These are phyloP conservation scores for Jatropha podagrica DNA, from an alignment of 441 rosid genomes.

Conservation along the genomic window DNA sequence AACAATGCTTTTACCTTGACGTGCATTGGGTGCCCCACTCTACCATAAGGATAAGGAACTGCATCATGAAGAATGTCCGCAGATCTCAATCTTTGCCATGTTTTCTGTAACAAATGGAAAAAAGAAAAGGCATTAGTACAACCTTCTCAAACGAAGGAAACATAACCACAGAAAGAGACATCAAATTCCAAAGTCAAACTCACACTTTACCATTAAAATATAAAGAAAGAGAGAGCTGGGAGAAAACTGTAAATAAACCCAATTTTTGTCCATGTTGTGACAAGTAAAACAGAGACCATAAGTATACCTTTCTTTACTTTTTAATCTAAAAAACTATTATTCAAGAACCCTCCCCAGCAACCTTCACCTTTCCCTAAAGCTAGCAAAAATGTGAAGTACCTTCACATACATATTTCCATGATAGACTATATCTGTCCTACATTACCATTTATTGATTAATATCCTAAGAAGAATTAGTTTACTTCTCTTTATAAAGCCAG, in stretches of 20 bases:
- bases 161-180: constrained; percentile 6
- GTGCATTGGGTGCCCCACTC: constrained; percentile 83
- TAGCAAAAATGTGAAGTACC: neutral
- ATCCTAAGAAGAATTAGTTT: neutral
- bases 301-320: neutral
- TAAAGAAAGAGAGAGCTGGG: neutral
- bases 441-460: neutral
- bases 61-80: constrained; percentile 69
- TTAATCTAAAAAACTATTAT: neutral
- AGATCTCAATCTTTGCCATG: constrained; percentile 77
- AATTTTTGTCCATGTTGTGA: neutral
- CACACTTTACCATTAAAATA: neutral
- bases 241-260: neutral
- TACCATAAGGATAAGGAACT: constrained; percentile 68
- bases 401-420: too few species aligned
- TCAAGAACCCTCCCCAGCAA: neutral
- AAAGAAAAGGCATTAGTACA: constrained; percentile 7
- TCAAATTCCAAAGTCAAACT: neutral
- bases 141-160: neutral
- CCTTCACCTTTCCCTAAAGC: neutral
- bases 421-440: neutral
- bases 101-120: constrained; percentile 50
- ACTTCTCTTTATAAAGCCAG: neutral
- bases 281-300: neutral
- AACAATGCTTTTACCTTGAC: constrained; percentile 47